These are phyloP conservation scores for Apiospora arundinis DNA, from an alignment of 2,329 filamentous ascomycete genomes.

Conservation along the genomic window DNA sequence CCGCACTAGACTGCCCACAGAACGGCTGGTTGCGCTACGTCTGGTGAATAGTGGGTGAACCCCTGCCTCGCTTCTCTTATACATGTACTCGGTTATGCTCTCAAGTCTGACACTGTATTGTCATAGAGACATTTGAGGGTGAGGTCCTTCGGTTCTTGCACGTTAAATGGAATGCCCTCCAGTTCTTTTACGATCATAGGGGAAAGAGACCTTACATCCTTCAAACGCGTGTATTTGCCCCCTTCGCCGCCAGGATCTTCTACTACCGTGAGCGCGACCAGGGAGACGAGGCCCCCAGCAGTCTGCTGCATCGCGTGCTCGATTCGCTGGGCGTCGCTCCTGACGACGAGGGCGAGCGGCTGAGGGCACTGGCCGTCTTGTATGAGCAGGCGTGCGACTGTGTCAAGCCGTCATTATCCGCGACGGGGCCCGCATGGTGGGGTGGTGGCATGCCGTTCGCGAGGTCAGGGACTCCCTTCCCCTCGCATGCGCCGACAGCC, in stretches of 20 bases:
- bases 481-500: not conserved
- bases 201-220: not conserved
- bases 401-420: not conserved
- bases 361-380: not conserved
- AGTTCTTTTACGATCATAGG: not conserved
- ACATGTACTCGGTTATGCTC: too few species aligned
- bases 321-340: not conserved
- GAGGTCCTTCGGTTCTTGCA: not conserved
- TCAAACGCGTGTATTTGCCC: not conserved
- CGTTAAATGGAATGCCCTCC: not conserved
- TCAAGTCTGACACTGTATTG: too few species aligned
- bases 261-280: not conserved
- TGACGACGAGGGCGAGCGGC: not conserved
- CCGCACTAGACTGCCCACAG: not conserved
- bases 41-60: not conserved
- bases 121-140: not conserved
- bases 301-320: not conserved
- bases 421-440: not conserved
- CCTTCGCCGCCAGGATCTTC: not conserved
- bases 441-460: not conserved
- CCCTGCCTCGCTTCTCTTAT: not conserved
- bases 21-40: not conserved
- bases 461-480: not conserved
- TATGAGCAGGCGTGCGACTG: not conserved
- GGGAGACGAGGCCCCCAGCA: not conserved